Conservation (phyloP, 139 green algal genomes). For the Chlorella sp. region DNA sequence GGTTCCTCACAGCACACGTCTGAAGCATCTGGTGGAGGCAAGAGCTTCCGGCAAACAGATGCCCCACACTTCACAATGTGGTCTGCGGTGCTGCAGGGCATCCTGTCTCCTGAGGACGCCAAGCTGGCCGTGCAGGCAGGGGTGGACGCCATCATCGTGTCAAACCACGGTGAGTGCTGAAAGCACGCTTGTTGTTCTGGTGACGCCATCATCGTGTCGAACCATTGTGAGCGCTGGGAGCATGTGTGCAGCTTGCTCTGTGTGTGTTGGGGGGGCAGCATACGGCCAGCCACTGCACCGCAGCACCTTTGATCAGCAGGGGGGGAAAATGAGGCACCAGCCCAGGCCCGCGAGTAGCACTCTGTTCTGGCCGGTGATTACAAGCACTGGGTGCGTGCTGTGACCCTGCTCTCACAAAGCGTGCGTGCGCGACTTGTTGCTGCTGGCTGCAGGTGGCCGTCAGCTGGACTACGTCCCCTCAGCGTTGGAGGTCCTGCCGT, state of each 20-base stretch:
- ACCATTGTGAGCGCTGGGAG: too few relatives aligned
- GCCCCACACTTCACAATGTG: too few relatives aligned
- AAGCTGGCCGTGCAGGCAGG: slow-evolving; percentile 52
- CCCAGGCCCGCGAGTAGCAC: neutral
- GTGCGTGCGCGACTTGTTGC: slow-evolving; percentile 3
- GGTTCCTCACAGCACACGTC: too few relatives aligned
- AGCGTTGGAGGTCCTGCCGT: slow-evolving; percentile 67
- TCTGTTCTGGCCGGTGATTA: neutral
- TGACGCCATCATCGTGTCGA: too few relatives aligned
- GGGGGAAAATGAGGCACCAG: neutral
- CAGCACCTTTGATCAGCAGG: neutral
- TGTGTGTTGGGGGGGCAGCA: too few relatives aligned
- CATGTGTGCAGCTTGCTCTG: too few relatives aligned
- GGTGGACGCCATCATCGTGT: slow-evolving; percentile 83
- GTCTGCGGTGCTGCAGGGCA: slow-evolving; percentile 49
- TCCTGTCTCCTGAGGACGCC: slow-evolving; percentile 74
- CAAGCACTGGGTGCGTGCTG: too few relatives aligned
- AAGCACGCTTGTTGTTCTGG: neutral
- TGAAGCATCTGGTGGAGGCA: too few relatives aligned
- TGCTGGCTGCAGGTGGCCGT: slow-evolving; percentile 37
- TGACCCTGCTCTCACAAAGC: neutral
- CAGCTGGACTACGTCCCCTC: slow-evolving; percentile 84
- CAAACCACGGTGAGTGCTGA: slow-evolving; percentile 55
- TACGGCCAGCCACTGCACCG: slow-evolving; percentile 38
- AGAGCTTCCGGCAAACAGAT: too few relatives aligned